phyloP scores from a whole-genome alignment of 2,329 filamentous ascomycete genomes.

The Aciculosporium take region DNA sequence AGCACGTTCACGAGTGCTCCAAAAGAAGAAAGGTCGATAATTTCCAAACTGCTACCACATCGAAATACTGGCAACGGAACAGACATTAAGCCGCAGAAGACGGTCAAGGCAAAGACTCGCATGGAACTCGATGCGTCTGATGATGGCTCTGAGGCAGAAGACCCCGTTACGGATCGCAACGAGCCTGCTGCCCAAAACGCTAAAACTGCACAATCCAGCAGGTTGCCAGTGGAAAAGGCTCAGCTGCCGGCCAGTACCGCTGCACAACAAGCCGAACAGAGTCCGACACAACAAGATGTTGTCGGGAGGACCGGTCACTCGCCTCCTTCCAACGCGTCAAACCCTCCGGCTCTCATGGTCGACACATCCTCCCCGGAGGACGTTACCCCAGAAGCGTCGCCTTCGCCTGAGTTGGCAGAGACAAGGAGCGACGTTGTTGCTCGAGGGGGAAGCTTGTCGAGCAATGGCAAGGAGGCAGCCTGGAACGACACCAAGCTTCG shows the following conservation, averaged over 20 bases:
- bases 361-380: slow-evolving; percentile 60
- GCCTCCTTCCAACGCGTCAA: slow-evolving; percentile 23
- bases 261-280: slow-evolving; percentile 9
- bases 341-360: slow-evolving; percentile 52
- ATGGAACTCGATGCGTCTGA: slow-evolving; percentile 60
- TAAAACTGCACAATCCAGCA: not conserved
- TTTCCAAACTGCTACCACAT: slow-evolving; percentile 10
- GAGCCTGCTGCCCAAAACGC: not conserved
- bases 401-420: slow-evolving; percentile 46
- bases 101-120: slow-evolving; percentile 37
- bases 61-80: slow-evolving; percentile 20
- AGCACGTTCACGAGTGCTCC: slow-evolving; percentile 19
- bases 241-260: slow-evolving; percentile 17
- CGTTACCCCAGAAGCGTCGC: slow-evolving; percentile 47
- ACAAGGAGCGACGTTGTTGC: slow-evolving; percentile 24
- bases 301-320: not conserved
- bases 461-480: slow-evolving; percentile 27
- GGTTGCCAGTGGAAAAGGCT: not conserved
- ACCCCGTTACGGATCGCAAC: slow-evolving; percentile 18
- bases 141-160: slow-evolving; percentile 33
- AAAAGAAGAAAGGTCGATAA: slow-evolving; percentile 23
- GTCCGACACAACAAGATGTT: slow-evolving; percentile 12
- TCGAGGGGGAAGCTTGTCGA: slow-evolving; percentile 24
- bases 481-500: slow-evolving; percentile 84
- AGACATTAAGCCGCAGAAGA: slow-evolving; percentile 39